phyloP scores from a whole-genome alignment of 495 filamentous ascomycete species.

The Geoglossum glabrum region DNA sequence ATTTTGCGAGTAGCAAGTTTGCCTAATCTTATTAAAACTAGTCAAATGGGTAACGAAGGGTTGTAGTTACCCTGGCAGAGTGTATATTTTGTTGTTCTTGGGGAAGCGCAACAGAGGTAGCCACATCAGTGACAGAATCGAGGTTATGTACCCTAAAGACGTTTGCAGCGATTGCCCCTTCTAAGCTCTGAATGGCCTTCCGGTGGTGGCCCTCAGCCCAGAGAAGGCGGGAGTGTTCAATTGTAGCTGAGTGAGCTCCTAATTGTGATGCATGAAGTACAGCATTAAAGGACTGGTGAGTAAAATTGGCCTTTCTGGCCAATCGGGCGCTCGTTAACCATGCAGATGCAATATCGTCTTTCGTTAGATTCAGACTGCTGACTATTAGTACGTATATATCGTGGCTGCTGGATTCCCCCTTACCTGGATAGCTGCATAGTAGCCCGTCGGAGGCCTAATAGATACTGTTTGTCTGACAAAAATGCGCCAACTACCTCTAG shows the following conservation, averaged over 20 bases:
- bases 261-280: conserved; percentile 74
- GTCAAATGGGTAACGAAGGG: not conserved
- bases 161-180: conserved; percentile 61
- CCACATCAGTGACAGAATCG: conserved; percentile 23
- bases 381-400: conserved; percentile 1
- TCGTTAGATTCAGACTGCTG: conserved; percentile 20
- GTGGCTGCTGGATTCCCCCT: conserved; percentile 10
- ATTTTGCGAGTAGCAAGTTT: conserved; percentile 79
- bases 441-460: conserved; percentile 72
- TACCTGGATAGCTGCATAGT: conserved; percentile 58
- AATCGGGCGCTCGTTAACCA: conserved; percentile 78
- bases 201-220: conserved; percentile 89
- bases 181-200: conserved; percentile 79
- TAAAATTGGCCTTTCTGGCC: conserved; percentile 64
- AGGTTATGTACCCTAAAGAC: conserved; percentile 35
- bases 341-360: conserved; percentile 54
- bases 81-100: conserved; percentile 32
- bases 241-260: conserved; percentile 64
- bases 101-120: conserved; percentile 14
- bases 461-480: conserved; percentile 76
- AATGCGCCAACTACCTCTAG: conserved; percentile 73
- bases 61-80: conserved; percentile 23
- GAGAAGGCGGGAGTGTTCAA: conserved; percentile 82
- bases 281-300: conserved; percentile 75
- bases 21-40: conserved; percentile 24